Evolutionary conservation across 2,329 filamentous ascomycete genomes (phyloP), one percentile per base, ranked within the genome.

Genomic region (Pseudocercospora vitis): DNA sequence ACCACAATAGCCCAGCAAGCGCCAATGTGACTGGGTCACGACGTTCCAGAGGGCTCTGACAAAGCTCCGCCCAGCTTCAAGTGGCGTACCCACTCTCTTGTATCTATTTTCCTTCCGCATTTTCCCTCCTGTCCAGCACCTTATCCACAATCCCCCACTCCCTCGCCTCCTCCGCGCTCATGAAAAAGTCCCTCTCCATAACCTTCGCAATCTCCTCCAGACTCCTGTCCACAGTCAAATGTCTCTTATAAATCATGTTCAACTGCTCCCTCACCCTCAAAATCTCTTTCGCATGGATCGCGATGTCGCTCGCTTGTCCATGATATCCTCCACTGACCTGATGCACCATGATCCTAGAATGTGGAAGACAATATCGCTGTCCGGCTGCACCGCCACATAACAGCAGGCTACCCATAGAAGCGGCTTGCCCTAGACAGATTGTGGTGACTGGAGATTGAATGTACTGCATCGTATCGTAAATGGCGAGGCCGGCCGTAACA

Each of bases 391-490:
- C 94, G 42, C 92, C 94, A 44, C 88, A 87, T 0, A 99, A 82
- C 1, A 99, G 78, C 19, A 99, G 79, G 1, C 87, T 90, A 4
- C 91, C 94, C 94, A 99, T 99, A 2, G 88, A 94, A 1, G 94
- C 92, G 0, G 95, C 94, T 66, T 95, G 89, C 6, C 94, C 94
- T 37, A 99, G 83, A 68, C 94, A 97, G 24, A 99, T 94, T 0
- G 94, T 99, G 37, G 88, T 92, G 0, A 99, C 91, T 1, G 92
- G 90, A 2, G 89, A 89, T 56, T 87, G 85, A 69, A 99, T 97
- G 73, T 99, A 99, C 64, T 87, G 85, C 92, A 99, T 97, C 9
- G 94, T 99, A 71, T 99, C 94, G 79, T 99, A 99, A 67, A 99
- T 97, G 21, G 94, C 91, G 56, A 86, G 76, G 2, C 78, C 78